Base-by-base conservation (phyloP, 2,329 filamentous ascomycete genomes). In the Dendryphion nanum region DNA sequence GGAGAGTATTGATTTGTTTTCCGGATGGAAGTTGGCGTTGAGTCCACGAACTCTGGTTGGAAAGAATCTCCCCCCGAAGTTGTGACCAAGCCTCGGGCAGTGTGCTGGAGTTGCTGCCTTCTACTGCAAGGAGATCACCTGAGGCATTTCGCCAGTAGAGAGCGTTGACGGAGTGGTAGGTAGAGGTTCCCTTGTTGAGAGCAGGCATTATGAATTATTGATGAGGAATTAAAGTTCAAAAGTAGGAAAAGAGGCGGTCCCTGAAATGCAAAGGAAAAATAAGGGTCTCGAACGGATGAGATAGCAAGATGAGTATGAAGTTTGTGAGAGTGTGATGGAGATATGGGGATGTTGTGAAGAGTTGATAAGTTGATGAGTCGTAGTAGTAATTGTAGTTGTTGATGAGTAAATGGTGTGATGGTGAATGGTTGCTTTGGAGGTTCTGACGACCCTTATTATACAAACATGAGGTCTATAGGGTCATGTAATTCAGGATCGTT, bases 161-260 rank as follows among this genome's bases (percentile, higher is more conserved):
- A 16, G 47, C 53, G 23, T 57, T 51, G 37, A 60, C 47, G 38
- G 42, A 50, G 41, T 60, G 56, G 28, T 59, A 59, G 15, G 51
- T 49, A 18, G 54, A 53, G 19, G 52, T 43, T 26, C 55, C 55
- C 38, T 55, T 55, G 44, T 61, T 60, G 18, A 61, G 50, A 17
- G 52, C 47, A 38, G 54, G 29, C 29, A 30, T 30, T 17, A 30
- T 17, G 37, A 51, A 26, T 26, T 8, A n/a, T 3, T 26, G n/a
- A n/a, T n/a, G n/a, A n/a, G n/a, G n/a, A n/a, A n/a, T n/a, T n/a
- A n/a, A n/a, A n/a, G n/a, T n/a, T n/a, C n/a, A n/a, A n/a, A n/a
- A n/a, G n/a, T n/a, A n/a, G n/a, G n/a, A n/a, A n/a, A n/a, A n/a
- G n/a, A n/a, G n/a, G n/a, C n/a, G n/a, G n/a, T n/a, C n/a, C n/a